A percentile compares a stretch with the other conserved stretches of the same genome.
Evolutionary conservation across 1,284 basidiomycete species (phyloP).

Genomic region (Naganishia sp.): DNA sequence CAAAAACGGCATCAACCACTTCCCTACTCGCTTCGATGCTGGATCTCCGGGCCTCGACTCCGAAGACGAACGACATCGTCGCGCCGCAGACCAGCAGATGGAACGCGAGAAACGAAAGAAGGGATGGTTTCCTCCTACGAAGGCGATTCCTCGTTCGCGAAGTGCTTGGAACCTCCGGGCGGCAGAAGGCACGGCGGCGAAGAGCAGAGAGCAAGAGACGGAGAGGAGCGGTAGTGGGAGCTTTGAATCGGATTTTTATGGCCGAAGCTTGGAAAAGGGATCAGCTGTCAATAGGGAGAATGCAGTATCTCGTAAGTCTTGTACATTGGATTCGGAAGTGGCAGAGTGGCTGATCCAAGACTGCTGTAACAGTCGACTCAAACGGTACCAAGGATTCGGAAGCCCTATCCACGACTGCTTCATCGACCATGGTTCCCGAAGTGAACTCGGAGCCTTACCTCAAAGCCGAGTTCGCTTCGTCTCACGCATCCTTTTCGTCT

Average conservation of each 20-base stretch:
- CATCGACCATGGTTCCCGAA: slow-evolving; percentile 4
- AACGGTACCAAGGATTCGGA: background rate
- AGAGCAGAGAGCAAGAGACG: background rate
- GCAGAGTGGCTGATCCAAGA: background rate
- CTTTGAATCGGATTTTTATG: slow-evolving; percentile 22
- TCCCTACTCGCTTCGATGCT: slow-evolving; percentile 9
- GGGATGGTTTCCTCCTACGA: slow-evolving; percentile 17
- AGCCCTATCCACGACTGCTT: background rate
- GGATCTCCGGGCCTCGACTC: background rate
- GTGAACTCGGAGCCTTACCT: slow-evolving; percentile 12
- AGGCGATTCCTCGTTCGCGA: slow-evolving; percentile 18
- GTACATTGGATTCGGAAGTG: background rate
- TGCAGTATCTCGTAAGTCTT: background rate
- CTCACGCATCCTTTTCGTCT: background rate
- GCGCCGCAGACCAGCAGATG: slow-evolving; percentile 3
- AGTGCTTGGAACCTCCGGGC: slow-evolving; percentile 22
- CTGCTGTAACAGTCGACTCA: background rate
- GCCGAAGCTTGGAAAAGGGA: background rate
- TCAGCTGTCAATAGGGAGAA: background rate
- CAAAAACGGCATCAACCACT: background rate
- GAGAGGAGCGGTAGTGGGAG: background rate
- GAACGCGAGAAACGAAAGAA: slow-evolving; percentile 8
- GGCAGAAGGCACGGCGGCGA: slow-evolving; percentile 3
- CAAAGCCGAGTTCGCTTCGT: background rate
- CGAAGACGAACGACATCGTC: background rate